These are phyloP conservation scores for Tetraselmis chui DNA, from an alignment of 139 green algal genomes.

Conservation along the genomic window DNA sequence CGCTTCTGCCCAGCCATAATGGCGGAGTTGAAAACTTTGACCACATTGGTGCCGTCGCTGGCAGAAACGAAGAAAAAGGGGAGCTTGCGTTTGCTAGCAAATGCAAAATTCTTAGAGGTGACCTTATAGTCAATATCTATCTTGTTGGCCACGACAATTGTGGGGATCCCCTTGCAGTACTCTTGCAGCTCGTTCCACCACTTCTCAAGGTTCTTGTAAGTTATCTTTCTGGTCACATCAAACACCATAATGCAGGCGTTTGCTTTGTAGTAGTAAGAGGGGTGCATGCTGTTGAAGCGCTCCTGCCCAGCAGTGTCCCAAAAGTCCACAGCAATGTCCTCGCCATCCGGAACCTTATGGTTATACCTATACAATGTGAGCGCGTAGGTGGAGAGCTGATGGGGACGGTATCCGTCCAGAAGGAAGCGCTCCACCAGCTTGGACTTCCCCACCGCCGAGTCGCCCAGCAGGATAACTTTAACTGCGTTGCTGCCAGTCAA, in stretches of 20 bases:
- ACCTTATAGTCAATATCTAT: constrained; percentile 57
- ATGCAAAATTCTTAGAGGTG: constrained; percentile 50
- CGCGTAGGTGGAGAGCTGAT: constrained; percentile 58
- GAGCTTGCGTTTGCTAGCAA: constrained; percentile 47
- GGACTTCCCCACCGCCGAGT: constrained; percentile 60
- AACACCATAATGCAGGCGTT: constrained; percentile 68
- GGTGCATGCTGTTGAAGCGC: constrained; percentile 61
- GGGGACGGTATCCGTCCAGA: constrained; percentile 54
- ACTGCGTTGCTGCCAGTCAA: constrained; percentile 34
- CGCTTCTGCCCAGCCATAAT: constrained; percentile 42
- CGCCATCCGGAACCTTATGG: constrained; percentile 37
- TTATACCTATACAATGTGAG: constrained; percentile 56
- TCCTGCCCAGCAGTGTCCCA: constrained; percentile 63
- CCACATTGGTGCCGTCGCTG: constrained; percentile 58
- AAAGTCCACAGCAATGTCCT: constrained; percentile 35
- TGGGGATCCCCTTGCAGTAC: constrained; percentile 54
- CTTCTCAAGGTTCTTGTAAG: constrained; percentile 54
- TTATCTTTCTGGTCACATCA: constrained; percentile 60
- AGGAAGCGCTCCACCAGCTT: constrained; percentile 65
- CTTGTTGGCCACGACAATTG: constrained; percentile 61
- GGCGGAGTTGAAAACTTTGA: constrained; percentile 54
- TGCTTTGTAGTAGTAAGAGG: constrained; percentile 57
- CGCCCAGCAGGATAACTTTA: constrained; percentile 57
- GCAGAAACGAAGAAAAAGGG: constrained; percentile 66
- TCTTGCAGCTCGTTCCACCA: constrained; percentile 46